Percentiles rank a stretch among this genome's conserved stretches.
Conservation (phyloP, 352 stramenopile species). For the Phytophthora pisi region DNA sequence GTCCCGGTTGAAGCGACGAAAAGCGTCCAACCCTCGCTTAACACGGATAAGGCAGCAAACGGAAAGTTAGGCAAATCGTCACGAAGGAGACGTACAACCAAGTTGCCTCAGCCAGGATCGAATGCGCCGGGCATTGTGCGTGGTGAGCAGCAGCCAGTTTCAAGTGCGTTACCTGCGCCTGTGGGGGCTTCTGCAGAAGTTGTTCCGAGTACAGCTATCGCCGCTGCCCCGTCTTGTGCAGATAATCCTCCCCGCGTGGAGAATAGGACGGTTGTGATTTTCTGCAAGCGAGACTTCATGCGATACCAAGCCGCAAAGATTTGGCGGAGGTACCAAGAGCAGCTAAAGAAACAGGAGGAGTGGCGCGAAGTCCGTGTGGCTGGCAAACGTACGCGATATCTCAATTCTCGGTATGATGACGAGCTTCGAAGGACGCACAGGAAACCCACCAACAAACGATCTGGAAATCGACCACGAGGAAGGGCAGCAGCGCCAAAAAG, state of each 20-base stretch:
- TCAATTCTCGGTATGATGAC: slow-evolving; percentile 46
- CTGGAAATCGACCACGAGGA: slow-evolving; percentile 15
- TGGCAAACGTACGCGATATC: slow-evolving; percentile 61
- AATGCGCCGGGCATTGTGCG: not conserved
- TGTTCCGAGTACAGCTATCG: not conserved
- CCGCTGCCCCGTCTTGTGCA: not conserved
- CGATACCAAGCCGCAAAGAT: slow-evolving; percentile 71
- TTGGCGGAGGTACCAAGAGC: slow-evolving; percentile 79
- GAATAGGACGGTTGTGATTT: slow-evolving; percentile 78
- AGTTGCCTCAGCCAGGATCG: slow-evolving; percentile 9
- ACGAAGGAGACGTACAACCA: slow-evolving; percentile 25
- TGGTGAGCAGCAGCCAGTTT: slow-evolving; percentile 2
- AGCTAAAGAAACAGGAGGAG: slow-evolving; percentile 54
- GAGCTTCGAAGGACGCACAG: slow-evolving; percentile 31
- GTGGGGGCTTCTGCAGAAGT: not conserved
- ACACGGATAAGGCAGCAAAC: not conserved
- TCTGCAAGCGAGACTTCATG: slow-evolving; percentile 84
- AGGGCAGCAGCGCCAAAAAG: slow-evolving; percentile 3
- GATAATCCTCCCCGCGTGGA: slow-evolving; percentile 7
- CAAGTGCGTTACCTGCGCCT: not conserved
- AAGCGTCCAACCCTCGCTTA: not conserved
- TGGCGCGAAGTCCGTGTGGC: slow-evolving; percentile 50
- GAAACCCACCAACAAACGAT: slow-evolving; percentile 20
- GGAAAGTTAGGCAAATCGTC: slow-evolving; percentile 2
- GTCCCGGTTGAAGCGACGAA: not conserved